Evolutionary conservation across 306 rosid species (phyloP), one percentile per base, ranked within the genome.

Genomic region (Prunus fruticosa): DNA sequence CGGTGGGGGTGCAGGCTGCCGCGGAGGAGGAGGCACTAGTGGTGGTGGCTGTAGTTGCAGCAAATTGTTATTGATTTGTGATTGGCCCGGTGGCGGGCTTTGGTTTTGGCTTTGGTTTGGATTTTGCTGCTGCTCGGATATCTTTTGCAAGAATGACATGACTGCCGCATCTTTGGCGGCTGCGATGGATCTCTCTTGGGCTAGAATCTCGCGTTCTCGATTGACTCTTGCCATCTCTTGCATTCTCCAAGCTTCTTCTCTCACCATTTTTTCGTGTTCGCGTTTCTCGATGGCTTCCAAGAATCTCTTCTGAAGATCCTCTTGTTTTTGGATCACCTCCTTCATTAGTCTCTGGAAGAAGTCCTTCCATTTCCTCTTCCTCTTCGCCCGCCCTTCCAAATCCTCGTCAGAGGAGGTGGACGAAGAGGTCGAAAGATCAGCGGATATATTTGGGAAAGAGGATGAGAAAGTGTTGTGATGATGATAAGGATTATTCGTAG

Each of bases 331-430:
- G 12, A 89, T 82, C 68, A 95, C 97, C 18, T 92, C 92, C 82
- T 84, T 89, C 88, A 89, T 89, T 12, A 95, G 65, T 19, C 88
- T 87, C 90, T 84, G 86, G 22, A 92, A 91, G 82, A 95, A 95
- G 70, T 89, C 96, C 86, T 87, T 90, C 99, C 97, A 95, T 34
- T 91, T 95, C 43, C 99, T 83, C 88, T 92, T 92, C 81, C 87
- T 73, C 85, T 84, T 90, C 13, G 74, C 64, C 56, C 96, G 53
- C 67, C 79, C 47, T 53, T 69, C 88, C 18, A 84, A 76, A 23
- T 84, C 83, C 7, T 88, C 96, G 4, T 90, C 97, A 0, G 97
- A 90, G 0, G 96, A 89, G 0, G 91, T 89, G 0, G 99, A 92
- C 0, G 93, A 92, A 2, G 93, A 82, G 1, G 88, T 88, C 0